Percentiles rank a stretch among this genome's conserved stretches.
These are phyloP conservation scores for Lindgomyces ingoldianus DNA, from an alignment of 495 filamentous ascomycete species.

Conservation along the genomic window DNA sequence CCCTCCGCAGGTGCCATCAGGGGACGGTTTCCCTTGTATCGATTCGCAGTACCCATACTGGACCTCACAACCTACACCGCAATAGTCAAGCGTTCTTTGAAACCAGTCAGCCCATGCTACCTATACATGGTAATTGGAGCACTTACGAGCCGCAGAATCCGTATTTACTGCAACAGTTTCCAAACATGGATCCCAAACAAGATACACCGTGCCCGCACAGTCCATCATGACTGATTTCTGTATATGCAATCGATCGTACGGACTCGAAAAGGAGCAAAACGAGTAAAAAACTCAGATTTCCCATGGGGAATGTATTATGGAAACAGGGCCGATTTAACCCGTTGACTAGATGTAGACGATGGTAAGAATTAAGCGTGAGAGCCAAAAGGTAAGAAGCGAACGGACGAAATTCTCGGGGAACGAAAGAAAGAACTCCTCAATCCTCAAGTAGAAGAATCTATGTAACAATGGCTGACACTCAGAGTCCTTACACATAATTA, in stretches of 20 bases:
- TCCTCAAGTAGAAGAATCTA: too few relatives aligned
- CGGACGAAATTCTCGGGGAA: too few relatives aligned
- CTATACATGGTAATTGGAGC: neutral
- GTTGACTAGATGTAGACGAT: too few relatives aligned
- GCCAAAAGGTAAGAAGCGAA: too few relatives aligned
- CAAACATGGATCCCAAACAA: slow-evolving; percentile 29
- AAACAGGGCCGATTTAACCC: too few relatives aligned
- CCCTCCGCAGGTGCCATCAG: slow-evolving; percentile 22
- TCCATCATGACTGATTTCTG: slow-evolving; percentile 11
- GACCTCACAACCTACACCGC: slow-evolving; percentile 26
- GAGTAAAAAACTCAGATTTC: neutral
- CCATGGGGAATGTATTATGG: neutral
- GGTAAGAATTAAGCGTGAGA: too few relatives aligned
- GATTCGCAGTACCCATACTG: slow-evolving; percentile 23
- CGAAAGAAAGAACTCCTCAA: too few relatives aligned
- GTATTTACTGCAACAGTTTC: slow-evolving; percentile 21
- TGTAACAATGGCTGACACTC: too few relatives aligned
- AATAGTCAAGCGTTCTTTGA: slow-evolving; percentile 16
- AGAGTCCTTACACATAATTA: too few relatives aligned
- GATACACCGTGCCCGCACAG: slow-evolving; percentile 23
- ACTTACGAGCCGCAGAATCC: slow-evolving; percentile 25
- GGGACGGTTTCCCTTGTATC: slow-evolving; percentile 10
- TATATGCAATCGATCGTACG: neutral
- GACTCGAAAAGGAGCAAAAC: neutral
- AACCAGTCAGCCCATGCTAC: neutral